Evolutionary conservation across 2,329 filamentous ascomycete genomes (phyloP), one percentile per base, ranked within the genome.

Genomic region (Sclerotinia borealis): DNA sequence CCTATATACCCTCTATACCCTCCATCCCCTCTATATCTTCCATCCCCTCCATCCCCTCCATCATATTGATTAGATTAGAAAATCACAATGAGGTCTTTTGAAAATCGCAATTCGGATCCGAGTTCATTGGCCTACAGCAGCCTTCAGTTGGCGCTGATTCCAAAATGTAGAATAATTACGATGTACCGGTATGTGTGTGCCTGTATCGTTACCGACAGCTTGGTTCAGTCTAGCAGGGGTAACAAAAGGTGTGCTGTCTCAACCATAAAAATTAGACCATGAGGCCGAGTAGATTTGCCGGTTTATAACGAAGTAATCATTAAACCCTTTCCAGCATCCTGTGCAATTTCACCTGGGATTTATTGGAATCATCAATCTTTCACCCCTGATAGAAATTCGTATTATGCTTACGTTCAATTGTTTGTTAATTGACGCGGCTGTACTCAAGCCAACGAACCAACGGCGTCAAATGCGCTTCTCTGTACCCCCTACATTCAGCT

Each of bases 391-490:
- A 34, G 19, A 15, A 29, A 55, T 55, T 56, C 27, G 39, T 45
- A 19, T 45, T 31, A 8, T 51, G 19, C n/a, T 39, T 41, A 41
- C 25, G 34, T 25, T 49, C 47, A 25, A 34, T 56, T 34, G 19
- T 34, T 56, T 43, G 15, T 25, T 43, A 15, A 52, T 43, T 43
- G 47, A 52, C 58, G 58, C 58, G 58, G 27, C 39, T 58, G 29
- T 58, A 31, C 9, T 25, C 9, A 45, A 29, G 25, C 17, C 25
- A 60, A 52, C 45, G 34, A 51, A 25, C 47, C n/a, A 62, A 62
- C 49, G 39, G 59, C 50, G 59, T 36, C 25, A 50, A 56, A 41
- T 59, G 61, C 61, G 61, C 61, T 63, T 63, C 61, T 63, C 27
- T 39, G 36, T 63, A 27, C 9, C 25, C 25, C 36, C 36, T 54